phyloP scores from a whole-genome alignment of 2,329 filamentous ascomycete species.

The Lachnellula cervina region DNA sequence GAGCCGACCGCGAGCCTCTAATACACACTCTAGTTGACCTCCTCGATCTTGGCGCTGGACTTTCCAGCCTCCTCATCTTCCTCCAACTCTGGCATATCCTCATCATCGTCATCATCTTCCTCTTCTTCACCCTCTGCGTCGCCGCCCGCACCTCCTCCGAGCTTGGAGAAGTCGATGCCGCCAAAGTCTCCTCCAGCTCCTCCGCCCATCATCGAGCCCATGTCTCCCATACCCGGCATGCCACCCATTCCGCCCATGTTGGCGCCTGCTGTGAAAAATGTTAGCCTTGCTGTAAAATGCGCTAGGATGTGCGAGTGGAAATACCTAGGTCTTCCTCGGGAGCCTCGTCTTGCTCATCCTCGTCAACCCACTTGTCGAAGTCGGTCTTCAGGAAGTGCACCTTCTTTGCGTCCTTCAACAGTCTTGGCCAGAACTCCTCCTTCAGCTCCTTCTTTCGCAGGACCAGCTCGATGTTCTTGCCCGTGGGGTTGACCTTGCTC shows the following conservation, averaged over 20 bases:
- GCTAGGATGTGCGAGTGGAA: slow-evolving; percentile 33
- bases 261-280: neutral
- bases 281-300: slow-evolving; percentile 8
- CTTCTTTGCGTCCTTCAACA: slow-evolving; percentile 87
- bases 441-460: slow-evolving; percentile 96
- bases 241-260: slow-evolving; percentile 60
- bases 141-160: slow-evolving; percentile 52
- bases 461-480: slow-evolving; percentile 83
- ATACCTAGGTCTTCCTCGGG: slow-evolving; percentile 73
- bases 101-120: slow-evolving; percentile 58
- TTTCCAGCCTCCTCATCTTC: slow-evolving; percentile 42
- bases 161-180: slow-evolving; percentile 92
- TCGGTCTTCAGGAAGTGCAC: slow-evolving; percentile 96
- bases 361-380: slow-evolving; percentile 70
- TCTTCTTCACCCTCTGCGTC: slow-evolving; percentile 33
- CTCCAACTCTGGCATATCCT: slow-evolving; percentile 81
- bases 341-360: slow-evolving; percentile 85
- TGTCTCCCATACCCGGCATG: slow-evolving; percentile 38
- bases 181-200: slow-evolving; percentile 64
- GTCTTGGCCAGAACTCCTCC: slow-evolving; percentile 90
- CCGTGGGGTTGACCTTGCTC: slow-evolving; percentile 83
- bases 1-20: slow-evolving; percentile 12
- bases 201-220: slow-evolving; percentile 33
- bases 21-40: slow-evolving; percentile 26
- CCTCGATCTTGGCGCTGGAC: slow-evolving; percentile 37